Evolutionary conservation across 441 rosid species (phyloP), one percentile per base, ranked within the genome.

Genomic region (Theobroma grandiflorum): DNA sequence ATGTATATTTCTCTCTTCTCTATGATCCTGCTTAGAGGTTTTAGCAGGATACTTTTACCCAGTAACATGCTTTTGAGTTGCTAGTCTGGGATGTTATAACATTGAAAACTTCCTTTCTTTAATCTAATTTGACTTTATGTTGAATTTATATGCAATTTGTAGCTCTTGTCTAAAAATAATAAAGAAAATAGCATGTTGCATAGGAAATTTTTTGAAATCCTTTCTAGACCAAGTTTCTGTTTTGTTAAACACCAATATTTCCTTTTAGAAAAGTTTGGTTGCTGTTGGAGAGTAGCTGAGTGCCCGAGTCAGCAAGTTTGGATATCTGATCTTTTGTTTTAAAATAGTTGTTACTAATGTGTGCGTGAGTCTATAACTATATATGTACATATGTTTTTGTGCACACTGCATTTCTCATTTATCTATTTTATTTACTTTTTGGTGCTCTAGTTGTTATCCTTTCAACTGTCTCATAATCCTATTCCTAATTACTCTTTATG

Each of bases 201-300:
- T 20, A 74, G n/a, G 9, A 15, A 9, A 15, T 15, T 67, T 69
- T 69, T 26, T 22, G 7, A 49, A n/a, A 20, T 59, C 22, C 14
- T 74, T 58, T 2, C 7, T 59, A 11, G 20, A 38, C n/a, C 2
- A 20, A 59, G 37, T 64, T 37, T 40, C 15, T 66, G 5, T 40
- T 38, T 42, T 37, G n/a, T 42, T 37, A 67, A 40, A 15, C 6
- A 18, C 16, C 6, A 20, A 16, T 67, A n/a, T 67, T 67, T n/a
- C 20, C 26, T 37, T n/a, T 3, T 62, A 31, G 20, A 33, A 72
- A 72, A 53, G 55, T 38, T 55, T 59, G 55, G 38, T 75, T n/a
- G 69, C 42, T 74, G 38, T 75, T 42, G 43, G 57, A 61, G 69
- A 75, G 26, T 40, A 62, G 63, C 8, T 50, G 75, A 18, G 43